These are phyloP conservation scores for Platanthera zijinensis DNA, from an alignment of 106 monocot species.

Conservation along the genomic window DNA sequence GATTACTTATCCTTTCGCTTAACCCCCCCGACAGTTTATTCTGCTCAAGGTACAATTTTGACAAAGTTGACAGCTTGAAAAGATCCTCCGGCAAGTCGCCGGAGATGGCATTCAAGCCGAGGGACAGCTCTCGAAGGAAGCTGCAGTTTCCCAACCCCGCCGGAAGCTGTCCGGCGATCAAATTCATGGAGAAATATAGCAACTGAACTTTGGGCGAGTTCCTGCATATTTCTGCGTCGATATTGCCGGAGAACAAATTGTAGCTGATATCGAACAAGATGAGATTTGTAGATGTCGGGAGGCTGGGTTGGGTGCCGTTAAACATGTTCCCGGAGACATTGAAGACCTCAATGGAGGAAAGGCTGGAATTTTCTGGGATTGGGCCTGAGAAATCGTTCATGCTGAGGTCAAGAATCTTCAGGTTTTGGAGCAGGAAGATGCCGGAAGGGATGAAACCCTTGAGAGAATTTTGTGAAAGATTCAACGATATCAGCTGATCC, in stretches of 20 bases:
- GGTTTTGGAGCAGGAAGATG: conserved; percentile 29
- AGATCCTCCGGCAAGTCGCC: conserved; percentile 68
- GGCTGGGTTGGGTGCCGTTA: conserved; percentile 48
- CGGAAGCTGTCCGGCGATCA: conserved; percentile 47
- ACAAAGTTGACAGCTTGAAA: conserved; percentile 39
- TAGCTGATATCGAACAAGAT: conserved; percentile 28
- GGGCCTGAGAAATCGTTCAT: conserved; percentile 41
- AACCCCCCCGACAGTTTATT: conserved; percentile 39
- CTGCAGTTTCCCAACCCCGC: conserved; percentile 63
- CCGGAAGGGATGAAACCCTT: conserved; percentile 32
- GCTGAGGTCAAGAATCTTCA: conserved; percentile 64
- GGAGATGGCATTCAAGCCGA: conserved; percentile 36
- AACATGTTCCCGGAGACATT: conserved; percentile 64
- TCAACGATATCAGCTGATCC: conserved; percentile 33
- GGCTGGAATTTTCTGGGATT: conserved; percentile 18
- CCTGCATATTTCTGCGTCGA: conserved; percentile 50
- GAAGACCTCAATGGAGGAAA: conserved; percentile 46
- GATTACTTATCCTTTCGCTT: conserved; percentile 40
- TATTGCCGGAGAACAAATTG: conserved; percentile 44
- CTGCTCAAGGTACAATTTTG: conserved; percentile 25
- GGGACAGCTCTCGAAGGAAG: conserved; percentile 41
- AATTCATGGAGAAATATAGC: conserved; percentile 50
- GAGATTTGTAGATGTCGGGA: conserved; percentile 34
- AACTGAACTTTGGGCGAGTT: conserved; percentile 22
- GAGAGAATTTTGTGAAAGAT: conserved; percentile 53